These are phyloP conservation scores for Leccinum subgranulosum DNA, from an alignment of 768 basidiomycete species.

Conservation along the genomic window DNA sequence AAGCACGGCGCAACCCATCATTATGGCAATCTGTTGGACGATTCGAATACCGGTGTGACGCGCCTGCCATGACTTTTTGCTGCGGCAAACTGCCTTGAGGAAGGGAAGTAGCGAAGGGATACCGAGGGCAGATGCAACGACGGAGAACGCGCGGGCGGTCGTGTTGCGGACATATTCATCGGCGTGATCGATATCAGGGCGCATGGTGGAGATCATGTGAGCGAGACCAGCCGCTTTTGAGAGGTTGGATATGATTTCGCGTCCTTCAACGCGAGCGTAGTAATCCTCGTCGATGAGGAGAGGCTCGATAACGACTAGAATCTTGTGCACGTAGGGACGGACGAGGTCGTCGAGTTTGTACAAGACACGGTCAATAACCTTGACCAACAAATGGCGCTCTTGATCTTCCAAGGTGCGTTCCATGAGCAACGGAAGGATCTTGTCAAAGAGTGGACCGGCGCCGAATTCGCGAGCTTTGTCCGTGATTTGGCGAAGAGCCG, in stretches of 20 bases:
- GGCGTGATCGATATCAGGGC: constrained; percentile 98
- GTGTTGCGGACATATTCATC: constrained; percentile 99
- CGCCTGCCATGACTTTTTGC: constrained; percentile 99
- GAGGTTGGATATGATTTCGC: constrained; percentile 98
- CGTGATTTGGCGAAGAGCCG: constrained; percentile 95
- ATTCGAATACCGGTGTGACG: constrained; percentile 99
- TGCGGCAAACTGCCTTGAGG: constrained; percentile 96
- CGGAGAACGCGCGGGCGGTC: constrained; percentile 97
- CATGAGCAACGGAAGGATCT: constrained; percentile 97
- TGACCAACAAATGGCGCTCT: constrained; percentile 96
- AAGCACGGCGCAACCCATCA: constrained; percentile 99
- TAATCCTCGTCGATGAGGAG: constrained; percentile 98
- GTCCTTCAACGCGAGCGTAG: constrained; percentile 94
- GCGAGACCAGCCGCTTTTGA: constrained; percentile 98
- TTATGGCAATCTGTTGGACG: constrained; percentile 98
- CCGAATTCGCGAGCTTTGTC: constrained; percentile 99
- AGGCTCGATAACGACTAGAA: constrained; percentile 98
- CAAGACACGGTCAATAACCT: constrained; percentile 97
- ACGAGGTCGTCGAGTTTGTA: constrained; percentile 99
- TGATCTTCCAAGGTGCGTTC: constrained; percentile 97
- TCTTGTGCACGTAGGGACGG: constrained; percentile 98
- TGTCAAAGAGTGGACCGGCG: constrained; percentile 97
- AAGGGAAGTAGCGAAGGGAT: constrained; percentile 97
- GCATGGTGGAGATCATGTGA: constrained; percentile 99
- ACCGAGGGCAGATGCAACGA: constrained; percentile 97